Base-by-base conservation (phyloP, 805 yeast genomes). In the Lipomyces yamanashiensis region DNA sequence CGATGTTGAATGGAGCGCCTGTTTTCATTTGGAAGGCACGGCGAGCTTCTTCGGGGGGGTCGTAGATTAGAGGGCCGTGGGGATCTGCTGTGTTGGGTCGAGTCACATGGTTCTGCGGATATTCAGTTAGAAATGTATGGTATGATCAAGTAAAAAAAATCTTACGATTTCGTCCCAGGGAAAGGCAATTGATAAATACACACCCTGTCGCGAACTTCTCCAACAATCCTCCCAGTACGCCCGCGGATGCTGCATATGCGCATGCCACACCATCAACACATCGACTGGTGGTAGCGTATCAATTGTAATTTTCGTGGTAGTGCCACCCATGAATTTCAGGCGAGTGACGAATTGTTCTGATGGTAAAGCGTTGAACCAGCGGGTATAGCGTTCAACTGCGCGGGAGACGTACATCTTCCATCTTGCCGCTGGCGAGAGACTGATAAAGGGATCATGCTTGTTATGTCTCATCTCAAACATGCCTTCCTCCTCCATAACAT, bases 241-340 rank as follows among this genome's bases (percentile, higher is more conserved):
- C n/a, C 58, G 49, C 15, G 72, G 72, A 58, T 69, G 69, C 54
- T 69, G 61, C 64, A 69, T 55, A 41, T 63, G 70, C 2, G 71
- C 57, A 53, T 70, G 72, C 71, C 71, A 70, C 10, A 70, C 64
- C 72, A 70, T 70, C 19, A 70, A 61, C 39, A 70, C 69, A 53
- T 70, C 72, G 12, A 68, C 8, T 1, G 71, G 71, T 33, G 71
- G 70, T 49, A 69, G 21, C n/a, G 52, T 44, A 15, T 53, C 57
- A 17, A 36, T n/a, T 19, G 41, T 48, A 19, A 61, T 21, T 2
- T 40, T 44, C n/a, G n/a, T 23, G 7, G 36, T 23, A n/a, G 13
- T 53, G 45, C 41, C 59, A 37, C 28, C 43, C 19, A 51, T 37
- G 50, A 28, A 43, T 33, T 49, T n/a, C 36, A 28, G n/a, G 15